phyloP scores from a whole-genome alignment of 2,329 filamentous ascomycete species.

The Phyllosticta citrichinensis region DNA sequence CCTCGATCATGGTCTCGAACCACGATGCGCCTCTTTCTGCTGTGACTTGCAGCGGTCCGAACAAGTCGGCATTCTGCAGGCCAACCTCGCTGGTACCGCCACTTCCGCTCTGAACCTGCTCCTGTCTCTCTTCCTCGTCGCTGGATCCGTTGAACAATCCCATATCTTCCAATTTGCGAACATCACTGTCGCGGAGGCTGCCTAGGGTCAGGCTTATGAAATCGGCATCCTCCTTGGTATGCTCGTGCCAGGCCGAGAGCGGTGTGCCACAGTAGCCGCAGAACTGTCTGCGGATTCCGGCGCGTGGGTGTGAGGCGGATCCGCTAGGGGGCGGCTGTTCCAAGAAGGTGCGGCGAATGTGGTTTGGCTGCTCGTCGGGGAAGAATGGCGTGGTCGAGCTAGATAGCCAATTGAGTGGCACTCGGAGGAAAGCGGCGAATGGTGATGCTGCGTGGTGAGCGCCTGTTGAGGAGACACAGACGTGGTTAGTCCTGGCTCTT shows the following conservation, averaged over 20 bases:
- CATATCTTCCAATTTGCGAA: slow-evolving; percentile 63
- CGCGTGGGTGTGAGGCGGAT: slow-evolving; percentile 28
- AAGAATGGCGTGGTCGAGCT: slow-evolving; percentile 66
- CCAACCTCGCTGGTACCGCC: slow-evolving; percentile 12
- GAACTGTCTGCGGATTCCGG: slow-evolving; percentile 57
- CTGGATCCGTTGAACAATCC: slow-evolving; percentile 51
- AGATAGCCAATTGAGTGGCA: slow-evolving; percentile 73
- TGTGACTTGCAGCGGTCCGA: slow-evolving; percentile 16
- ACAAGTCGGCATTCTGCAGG: slow-evolving; percentile 12
- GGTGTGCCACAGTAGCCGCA: slow-evolving; percentile 89
- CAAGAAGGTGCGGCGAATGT: slow-evolving; percentile 36
- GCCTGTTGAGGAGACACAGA: slow-evolving; percentile 37
- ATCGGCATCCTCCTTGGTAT: slow-evolving; percentile 58
- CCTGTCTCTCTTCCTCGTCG: slow-evolving; percentile 14
- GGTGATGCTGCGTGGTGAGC: slow-evolving; percentile 55
- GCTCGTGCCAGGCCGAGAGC: slow-evolving; percentile 73
- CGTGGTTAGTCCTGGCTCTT: background rate
- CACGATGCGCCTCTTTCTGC: slow-evolving; percentile 57
- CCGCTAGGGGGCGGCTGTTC: slow-evolving; percentile 31
- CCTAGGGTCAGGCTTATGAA: slow-evolving; percentile 77
- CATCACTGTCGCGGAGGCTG: slow-evolving; percentile 60
- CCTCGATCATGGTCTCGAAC: slow-evolving; percentile 74
- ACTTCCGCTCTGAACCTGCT: slow-evolving; percentile 15
- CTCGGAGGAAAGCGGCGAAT: slow-evolving; percentile 69
- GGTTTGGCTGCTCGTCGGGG: slow-evolving; percentile 54